Percentiles rank a stretch among this genome's conserved stretches.
Conservation (phyloP, 2,329 filamentous ascomycete species). For the Torrubiellomyces zombiae region DNA sequence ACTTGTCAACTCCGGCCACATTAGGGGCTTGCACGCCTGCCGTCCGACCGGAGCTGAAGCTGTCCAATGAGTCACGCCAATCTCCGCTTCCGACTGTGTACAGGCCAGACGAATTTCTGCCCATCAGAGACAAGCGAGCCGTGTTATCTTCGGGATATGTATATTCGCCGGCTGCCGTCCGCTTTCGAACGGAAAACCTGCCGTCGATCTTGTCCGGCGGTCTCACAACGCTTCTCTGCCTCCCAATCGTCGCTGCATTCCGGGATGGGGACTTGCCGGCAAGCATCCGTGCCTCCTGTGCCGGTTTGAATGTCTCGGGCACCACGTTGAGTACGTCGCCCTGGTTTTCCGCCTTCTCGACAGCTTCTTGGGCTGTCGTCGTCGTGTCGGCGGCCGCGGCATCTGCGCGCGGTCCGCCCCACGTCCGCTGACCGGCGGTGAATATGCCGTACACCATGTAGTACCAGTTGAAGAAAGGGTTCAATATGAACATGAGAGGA, state of each 20-base stretch:
- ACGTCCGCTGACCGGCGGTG: constrained; percentile 84
- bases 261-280: constrained; percentile 13
- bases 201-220: constrained; percentile 64
- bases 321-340: constrained; percentile 85
- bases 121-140: constrained; percentile 8
- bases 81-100: neutral
- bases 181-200: constrained; percentile 57
- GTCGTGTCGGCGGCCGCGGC: constrained; percentile 61
- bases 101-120: neutral
- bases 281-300: constrained; percentile 29
- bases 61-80: constrained; percentile 47
- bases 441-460: constrained; percentile 98
- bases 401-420: constrained; percentile 86
- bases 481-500: constrained; percentile 85
- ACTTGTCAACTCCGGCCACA: constrained; percentile 43
- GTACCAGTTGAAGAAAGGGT: constrained; percentile 95
- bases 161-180: constrained; percentile 52
- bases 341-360: constrained; percentile 58
- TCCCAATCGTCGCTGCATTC: constrained; percentile 20
- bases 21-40: constrained; percentile 24
- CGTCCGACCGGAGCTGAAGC: constrained; percentile 40
- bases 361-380: constrained; percentile 68
- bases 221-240: constrained; percentile 42
- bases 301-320: constrained; percentile 63
- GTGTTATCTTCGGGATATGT: constrained; percentile 46